Evolutionary conservation across 345 rosid species (phyloP).

Genomic region (Eucalyptus viminalis): DNA sequence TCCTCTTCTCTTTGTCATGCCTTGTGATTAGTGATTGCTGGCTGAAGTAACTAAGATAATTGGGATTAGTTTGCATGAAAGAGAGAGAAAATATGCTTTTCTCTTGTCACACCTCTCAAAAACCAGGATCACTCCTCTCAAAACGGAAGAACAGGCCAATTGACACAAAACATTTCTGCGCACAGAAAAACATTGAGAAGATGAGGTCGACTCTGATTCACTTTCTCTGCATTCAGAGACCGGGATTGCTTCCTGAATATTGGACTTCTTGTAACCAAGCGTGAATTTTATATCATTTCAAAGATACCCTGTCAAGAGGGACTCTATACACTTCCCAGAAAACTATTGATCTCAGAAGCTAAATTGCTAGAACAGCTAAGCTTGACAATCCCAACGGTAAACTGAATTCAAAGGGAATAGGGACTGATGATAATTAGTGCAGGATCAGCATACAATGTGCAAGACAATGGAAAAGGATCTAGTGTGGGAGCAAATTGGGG

Average conservation of each 20-base stretch:
- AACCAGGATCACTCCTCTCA: too few relatives aligned
- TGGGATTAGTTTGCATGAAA: neutral
- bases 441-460: neutral
- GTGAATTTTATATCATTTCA: too few relatives aligned
- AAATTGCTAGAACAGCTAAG: neutral
- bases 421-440: neutral
- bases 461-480: too few relatives aligned
- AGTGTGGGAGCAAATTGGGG: too few relatives aligned
- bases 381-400: rapidly evolving
- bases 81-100: too few relatives aligned
- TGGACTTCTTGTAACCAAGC: neutral
- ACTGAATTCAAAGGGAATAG: neutral
- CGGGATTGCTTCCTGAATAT: neutral
- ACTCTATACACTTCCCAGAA: neutral
- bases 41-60: neutral
- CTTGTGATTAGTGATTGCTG: neutral
- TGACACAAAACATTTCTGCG: rapidly evolving
- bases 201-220: rapidly evolving
- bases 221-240: neutral
- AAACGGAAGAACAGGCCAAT: too few relatives aligned
- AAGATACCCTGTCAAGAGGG: neutral
- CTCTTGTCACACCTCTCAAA: too few relatives aligned
- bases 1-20: too few relatives aligned
- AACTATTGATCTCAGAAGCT: neutral
- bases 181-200: rapidly evolving